Percentiles rank a stretch among this genome's conserved stretches.
These are phyloP conservation scores for Ceratocystis ficicola DNA, from an alignment of 2,329 filamentous ascomycete genomes.

Conservation along the genomic window DNA sequence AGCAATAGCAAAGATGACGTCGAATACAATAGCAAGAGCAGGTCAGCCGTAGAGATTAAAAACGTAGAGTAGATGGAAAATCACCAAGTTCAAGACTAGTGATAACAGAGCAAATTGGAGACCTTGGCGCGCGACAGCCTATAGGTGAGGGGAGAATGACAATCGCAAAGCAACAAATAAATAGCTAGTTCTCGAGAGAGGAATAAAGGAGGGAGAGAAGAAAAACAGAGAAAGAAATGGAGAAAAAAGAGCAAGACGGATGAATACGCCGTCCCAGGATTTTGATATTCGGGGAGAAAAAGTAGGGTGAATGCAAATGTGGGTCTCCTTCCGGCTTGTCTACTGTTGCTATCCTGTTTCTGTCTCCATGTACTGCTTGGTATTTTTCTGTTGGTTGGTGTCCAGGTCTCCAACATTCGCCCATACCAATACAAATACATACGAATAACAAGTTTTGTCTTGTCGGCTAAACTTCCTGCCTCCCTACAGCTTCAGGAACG, in stretches of 20 bases:
- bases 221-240: neutral
- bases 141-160: neutral
- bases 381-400: neutral
- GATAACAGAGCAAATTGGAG: constrained; percentile 3
- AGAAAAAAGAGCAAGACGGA: neutral
- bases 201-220: neutral
- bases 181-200: no score
- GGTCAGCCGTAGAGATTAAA: neutral
- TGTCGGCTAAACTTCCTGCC: neutral
- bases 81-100: neutral
- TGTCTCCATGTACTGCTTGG: neutral
- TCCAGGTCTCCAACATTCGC: no score
- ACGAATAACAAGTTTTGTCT: neutral
- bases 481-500: constrained; percentile 5
- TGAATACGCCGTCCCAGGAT: neutral
- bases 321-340: no score
- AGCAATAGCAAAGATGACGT: no score
- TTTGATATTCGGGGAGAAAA: neutral
- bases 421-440: neutral
- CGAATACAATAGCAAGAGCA: neutral
- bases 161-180: neutral
- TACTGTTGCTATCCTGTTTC: no score
- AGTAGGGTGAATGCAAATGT: neutral
- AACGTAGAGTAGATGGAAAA: neutral
- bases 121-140: neutral